phyloP scores from a whole-genome alignment of 257 asterid species.

The Solanum raphanifolium region DNA sequence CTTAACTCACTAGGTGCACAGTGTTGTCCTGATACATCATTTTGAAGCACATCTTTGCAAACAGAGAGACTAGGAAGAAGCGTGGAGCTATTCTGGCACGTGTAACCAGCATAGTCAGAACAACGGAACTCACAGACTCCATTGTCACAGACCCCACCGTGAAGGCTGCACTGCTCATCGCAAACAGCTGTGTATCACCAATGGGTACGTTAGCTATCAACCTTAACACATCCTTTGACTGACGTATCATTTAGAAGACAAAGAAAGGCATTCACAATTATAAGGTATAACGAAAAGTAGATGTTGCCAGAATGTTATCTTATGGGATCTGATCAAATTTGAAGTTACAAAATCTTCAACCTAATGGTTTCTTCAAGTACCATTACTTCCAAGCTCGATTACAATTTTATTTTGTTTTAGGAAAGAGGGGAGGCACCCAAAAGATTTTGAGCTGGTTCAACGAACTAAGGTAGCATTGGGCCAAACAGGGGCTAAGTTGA shows the following conservation, averaged over 20 bases:
- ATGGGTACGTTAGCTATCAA: neutral
- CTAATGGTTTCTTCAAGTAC: neutral
- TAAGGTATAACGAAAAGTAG: neutral
- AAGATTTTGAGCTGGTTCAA: neutral
- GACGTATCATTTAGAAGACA: neutral
- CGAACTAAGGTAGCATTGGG: neutral
- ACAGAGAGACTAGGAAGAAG: conserved; percentile 82
- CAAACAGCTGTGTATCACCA: conserved; percentile 58
- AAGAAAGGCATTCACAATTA: neutral
- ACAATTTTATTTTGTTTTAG: neutral
- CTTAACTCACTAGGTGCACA: conserved; percentile 92
- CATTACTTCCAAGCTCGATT: neutral
- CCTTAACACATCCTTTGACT: neutral
- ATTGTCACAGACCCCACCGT: conserved; percentile 96
- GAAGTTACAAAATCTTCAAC: neutral
- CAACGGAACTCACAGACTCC: conserved; percentile 98
- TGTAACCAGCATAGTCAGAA: conserved; percentile 97
- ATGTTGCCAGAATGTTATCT: neutral
- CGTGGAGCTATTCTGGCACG: conserved; percentile 91
- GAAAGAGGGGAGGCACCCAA: neutral
- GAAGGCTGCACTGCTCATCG: conserved; percentile 97
- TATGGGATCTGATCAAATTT: neutral
- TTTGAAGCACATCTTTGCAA: conserved; percentile 72
- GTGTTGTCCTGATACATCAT: conserved; percentile 68
- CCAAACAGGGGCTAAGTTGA: neutral